Evolutionary conservation across 805 yeast species (phyloP).

Genomic region (Pichia membranifaciens): DNA sequence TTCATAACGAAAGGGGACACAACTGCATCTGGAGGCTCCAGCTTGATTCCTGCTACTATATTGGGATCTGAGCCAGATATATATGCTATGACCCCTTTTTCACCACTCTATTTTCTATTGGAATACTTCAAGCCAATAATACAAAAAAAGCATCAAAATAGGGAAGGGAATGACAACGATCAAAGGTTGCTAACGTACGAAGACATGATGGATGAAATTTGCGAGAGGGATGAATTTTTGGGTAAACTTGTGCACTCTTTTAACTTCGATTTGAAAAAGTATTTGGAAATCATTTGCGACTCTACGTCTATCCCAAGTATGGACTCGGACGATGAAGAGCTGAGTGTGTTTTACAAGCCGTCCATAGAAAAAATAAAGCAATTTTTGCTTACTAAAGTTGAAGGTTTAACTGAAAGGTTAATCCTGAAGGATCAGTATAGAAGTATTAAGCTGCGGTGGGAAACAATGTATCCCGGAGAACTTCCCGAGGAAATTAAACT

Average conservation of each 20-base stretch:
- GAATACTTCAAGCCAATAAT: slow-evolving; percentile 28
- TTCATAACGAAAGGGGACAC: slow-evolving; percentile 1
- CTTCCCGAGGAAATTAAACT: slow-evolving; percentile 6
- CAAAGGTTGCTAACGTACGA: slow-evolving; percentile 35
- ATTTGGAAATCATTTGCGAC: slow-evolving; percentile 32
- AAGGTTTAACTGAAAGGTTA: background rate
- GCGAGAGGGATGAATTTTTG: slow-evolving; percentile 1
- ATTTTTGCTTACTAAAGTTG: slow-evolving; percentile 28
- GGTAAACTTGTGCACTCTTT: background rate
- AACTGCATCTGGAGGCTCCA: background rate
- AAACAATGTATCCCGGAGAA: background rate
- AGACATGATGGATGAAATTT: slow-evolving; percentile 33
- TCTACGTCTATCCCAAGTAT: slow-evolving; percentile 20
- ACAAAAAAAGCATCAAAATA: slow-evolving; percentile 15
- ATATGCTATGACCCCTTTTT: slow-evolving; percentile 37
- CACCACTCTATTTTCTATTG: slow-evolving; percentile 36
- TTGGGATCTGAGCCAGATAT: slow-evolving; percentile 36
- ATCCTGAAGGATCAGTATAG: slow-evolving; percentile 22
- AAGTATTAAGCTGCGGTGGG: slow-evolving; percentile 6
- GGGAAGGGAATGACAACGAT: background rate
- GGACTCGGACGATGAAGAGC: slow-evolving; percentile 32
- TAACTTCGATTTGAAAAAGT: slow-evolving; percentile 1
- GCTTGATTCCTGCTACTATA: slow-evolving; percentile 30
- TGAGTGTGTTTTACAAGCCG: slow-evolving; percentile 40
- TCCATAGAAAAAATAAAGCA: slow-evolving; percentile 33